Evolutionary conservation across 2,329 filamentous ascomycete genomes (phyloP), one percentile per base, ranked within the genome.

Genomic region (Graphilbum sp.): DNA sequence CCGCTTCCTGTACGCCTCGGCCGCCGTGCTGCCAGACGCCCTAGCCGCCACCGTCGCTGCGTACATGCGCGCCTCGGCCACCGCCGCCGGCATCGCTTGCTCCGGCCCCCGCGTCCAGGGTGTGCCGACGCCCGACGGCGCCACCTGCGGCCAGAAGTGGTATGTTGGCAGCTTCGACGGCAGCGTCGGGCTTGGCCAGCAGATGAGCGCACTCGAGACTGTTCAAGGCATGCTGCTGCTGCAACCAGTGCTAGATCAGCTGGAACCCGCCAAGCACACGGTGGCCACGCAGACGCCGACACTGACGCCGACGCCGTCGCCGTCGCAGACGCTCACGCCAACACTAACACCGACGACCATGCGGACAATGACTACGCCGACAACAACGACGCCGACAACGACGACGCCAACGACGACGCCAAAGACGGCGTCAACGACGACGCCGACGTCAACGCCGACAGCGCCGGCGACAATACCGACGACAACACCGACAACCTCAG

Each of bases 131-230:
- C 45, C 52, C 4, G 58, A 61, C 42, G 63, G 66, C 5, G 63
- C 60, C 2, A 59, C 62, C 16, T 80, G 75, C 47, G 73, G 75
- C n/a, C 59, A 69, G 49, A 68, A 65, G 50, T 80, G 75, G 75
- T 76, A 74, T 43, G 56, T 61, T 1, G 64, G 64, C 30, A 66
- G 61, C 2, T 75, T 62, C 43, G 75, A 79, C 47, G 64, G 63
- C 29, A 58, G 54, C 19, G 52, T 58, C 0, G 72, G 73, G 3
- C 59, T 78, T 6, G 75, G 75, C 5, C 69, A 76, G 54, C 66
- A 78, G 50, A 73, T 79, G 70, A 69, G 64, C 39, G 75, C 72
- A 1, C 62, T 79, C 36, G 75, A 79, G 55, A 63, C 65, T 1
- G 60, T 79, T 15, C 74, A 79, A 50, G 72, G 72, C 3, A 57